These are phyloP conservation scores for Camptophora hylomeconis DNA, from an alignment of 2,329 filamentous ascomycete genomes.

Conservation along the genomic window DNA sequence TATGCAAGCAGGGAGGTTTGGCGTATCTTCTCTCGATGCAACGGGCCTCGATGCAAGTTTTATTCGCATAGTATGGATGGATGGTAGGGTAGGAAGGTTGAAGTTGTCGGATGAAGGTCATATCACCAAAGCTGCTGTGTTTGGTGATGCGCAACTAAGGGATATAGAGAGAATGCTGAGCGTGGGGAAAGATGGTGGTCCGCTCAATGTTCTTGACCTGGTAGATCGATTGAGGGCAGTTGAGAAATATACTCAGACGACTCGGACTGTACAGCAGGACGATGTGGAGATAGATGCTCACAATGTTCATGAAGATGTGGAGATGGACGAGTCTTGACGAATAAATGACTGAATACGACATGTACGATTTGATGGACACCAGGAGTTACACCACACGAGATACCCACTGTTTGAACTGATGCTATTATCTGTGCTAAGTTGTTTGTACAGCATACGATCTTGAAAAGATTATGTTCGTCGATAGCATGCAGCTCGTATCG, in stretches of 20 bases:
- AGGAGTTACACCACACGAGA: too few species aligned
- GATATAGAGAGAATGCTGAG: slow-evolving; percentile 3
- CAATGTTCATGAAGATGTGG: too few species aligned
- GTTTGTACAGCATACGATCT: too few species aligned
- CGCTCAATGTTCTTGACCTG: slow-evolving; percentile 1
- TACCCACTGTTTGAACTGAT: too few species aligned
- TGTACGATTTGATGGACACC: too few species aligned
- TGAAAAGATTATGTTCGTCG: too few species aligned
- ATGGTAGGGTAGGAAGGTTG: slow-evolving; percentile 31
- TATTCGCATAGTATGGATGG: slow-evolving; percentile 30
- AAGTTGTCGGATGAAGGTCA: slow-evolving; percentile 28
- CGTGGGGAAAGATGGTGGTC: neutral
- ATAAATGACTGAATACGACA: too few species aligned
- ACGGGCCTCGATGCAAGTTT: slow-evolving; percentile 28
- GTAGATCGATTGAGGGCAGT: neutral
- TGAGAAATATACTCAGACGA: too few species aligned
- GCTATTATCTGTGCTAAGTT: too few species aligned
- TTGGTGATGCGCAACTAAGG: slow-evolving; percentile 17
- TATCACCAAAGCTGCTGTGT: slow-evolving; percentile 30
- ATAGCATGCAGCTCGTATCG: too few species aligned
- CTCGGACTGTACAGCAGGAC: neutral
- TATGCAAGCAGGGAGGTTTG: slow-evolving; percentile 15
- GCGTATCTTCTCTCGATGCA: slow-evolving; percentile 24
- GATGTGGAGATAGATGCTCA: neutral
- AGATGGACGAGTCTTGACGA: too few species aligned